Evolutionary conservation across 305 asterid genomes (phyloP), one percentile per base, ranked within the genome.

Genomic region (Plantago coronopus): DNA sequence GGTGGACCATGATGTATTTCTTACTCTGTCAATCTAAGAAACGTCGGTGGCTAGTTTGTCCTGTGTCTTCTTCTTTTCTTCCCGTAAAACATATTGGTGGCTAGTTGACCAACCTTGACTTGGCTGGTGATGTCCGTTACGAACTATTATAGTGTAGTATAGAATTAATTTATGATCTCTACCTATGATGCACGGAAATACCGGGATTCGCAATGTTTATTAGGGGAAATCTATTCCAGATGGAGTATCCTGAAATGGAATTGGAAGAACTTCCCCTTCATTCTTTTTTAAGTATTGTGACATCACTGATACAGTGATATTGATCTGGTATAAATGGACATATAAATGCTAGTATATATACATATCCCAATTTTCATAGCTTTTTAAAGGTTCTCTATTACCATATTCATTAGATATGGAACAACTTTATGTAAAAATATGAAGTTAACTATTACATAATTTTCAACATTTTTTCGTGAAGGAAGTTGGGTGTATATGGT

Each of bases 1-100:
- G 2, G 18, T 50, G 56, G n/a, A 22, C 56, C 56, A 50, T 21
- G 56, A 8, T 21, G 17, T 29, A 9, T 50, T 18, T 50, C 25
- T 50, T 50, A 50, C 34, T 22, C 29, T 48, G 23, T 50, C 15
- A 20, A 50, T 50, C 13, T 50, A 20, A 17, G 17, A 21, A 21
- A 22, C 23, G 37, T 50, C 29, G 37, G n/a, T 18, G 54, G 54
- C 54, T 48, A 48, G 54, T 48, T 47, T 21, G n/a, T 22, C 43
- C 43, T 38, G 1, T 21, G 11, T 22, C 17, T 12, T 50, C 21
- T 7, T 20, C 14, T 21, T 18, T 22, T 21, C 22, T 51, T 38
- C 43, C 43, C 13, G 12, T 8, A 51, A 51, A 51, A n/a, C 25
- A 14, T 51, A 31, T 15, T 51, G 11, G 23, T 22, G 57, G 29